These are phyloP conservation scores for Ogataea trehaloabstinens DNA, from an alignment of 805 yeast species.

Conservation along the genomic window DNA sequence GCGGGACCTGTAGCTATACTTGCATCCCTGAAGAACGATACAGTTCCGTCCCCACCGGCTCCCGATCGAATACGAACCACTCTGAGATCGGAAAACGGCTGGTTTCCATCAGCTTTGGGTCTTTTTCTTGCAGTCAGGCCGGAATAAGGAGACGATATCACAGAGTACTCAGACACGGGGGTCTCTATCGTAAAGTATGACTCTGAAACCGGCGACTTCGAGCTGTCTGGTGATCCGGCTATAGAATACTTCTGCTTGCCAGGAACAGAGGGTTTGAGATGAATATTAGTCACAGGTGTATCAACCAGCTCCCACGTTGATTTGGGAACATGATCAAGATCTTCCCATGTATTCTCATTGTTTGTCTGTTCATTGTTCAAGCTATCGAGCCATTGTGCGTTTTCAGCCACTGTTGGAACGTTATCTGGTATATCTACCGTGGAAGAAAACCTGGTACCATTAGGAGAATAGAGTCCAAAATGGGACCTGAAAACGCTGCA, in stretches of 20 bases:
- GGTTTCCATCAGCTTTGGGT: slow-evolving; percentile 41
- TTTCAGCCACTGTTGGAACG: slow-evolving; percentile 34
- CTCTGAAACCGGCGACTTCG: not conserved
- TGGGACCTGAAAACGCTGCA: no score
- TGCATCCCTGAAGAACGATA: slow-evolving; percentile 85
- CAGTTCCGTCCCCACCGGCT: slow-evolving; percentile 83
- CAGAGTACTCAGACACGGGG: slow-evolving; percentile 31
- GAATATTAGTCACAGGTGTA: slow-evolving; percentile 10
- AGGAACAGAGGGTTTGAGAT: slow-evolving; percentile 9
- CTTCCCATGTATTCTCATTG: slow-evolving; percentile 4
- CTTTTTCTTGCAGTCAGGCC: slow-evolving; percentile 34
- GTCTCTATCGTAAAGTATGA: slow-evolving; percentile 28
- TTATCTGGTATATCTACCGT: slow-evolving; percentile 33
- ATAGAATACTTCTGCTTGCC: slow-evolving; percentile 1
- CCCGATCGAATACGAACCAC: slow-evolving; percentile 72
- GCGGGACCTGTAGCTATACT: slow-evolving; percentile 89
- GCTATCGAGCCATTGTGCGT: slow-evolving; percentile 30
- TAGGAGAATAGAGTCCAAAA: no score
- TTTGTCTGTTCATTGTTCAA: slow-evolving; percentile 6
- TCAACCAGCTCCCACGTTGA: slow-evolving; percentile 20
- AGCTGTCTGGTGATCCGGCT: not conserved
- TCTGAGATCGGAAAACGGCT: slow-evolving; percentile 60
- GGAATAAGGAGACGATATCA: slow-evolving; percentile 41
- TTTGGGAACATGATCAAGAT: slow-evolving; percentile 13
- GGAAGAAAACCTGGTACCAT: no score